Conservation (phyloP, 495 filamentous ascomycete genomes). For the Neurospora sp. region DNA sequence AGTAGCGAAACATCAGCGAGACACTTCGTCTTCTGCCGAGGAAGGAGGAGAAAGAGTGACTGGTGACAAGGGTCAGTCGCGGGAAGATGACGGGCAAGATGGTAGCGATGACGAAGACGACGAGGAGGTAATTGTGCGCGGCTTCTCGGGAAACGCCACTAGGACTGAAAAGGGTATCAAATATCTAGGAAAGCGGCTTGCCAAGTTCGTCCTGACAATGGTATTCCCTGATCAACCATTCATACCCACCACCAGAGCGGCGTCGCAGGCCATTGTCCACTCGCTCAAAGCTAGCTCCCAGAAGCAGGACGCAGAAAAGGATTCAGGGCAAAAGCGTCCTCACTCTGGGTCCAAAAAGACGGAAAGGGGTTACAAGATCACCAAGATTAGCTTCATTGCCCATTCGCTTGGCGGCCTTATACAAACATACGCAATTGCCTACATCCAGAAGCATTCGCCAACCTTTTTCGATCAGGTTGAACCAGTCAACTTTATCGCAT, state of each 20-base stretch:
- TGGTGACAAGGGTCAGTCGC: not conserved
- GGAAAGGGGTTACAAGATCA: slow-evolving; percentile 65
- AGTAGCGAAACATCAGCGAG: slow-evolving; percentile 13
- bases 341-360: slow-evolving; percentile 25
- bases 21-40: slow-evolving; percentile 38
- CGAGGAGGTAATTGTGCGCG: slow-evolving; percentile 87
- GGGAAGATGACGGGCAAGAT: slow-evolving; percentile 17
- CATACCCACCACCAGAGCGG: slow-evolving; percentile 54
- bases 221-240: slow-evolving; percentile 89
- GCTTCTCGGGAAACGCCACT: slow-evolving; percentile 80
- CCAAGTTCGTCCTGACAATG: slow-evolving; percentile 79
- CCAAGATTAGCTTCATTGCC: slow-evolving; percentile 90
- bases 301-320: slow-evolving; percentile 20
- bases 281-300: slow-evolving; percentile 16
- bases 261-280: slow-evolving; percentile 27
- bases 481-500: slow-evolving; percentile 87
- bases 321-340: slow-evolving; percentile 23
- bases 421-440: slow-evolving; percentile 93
- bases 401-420: slow-evolving; percentile 88
- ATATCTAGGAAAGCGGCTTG: slow-evolving; percentile 88
- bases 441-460: slow-evolving; percentile 93
- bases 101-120: slow-evolving; percentile 54
- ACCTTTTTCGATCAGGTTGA: slow-evolving; percentile 79
- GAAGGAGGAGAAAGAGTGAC: slow-evolving; percentile 17
- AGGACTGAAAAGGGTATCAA: slow-evolving; percentile 93